Evolutionary conservation across 2,329 filamentous ascomycete species (phyloP), one percentile per base, ranked within the genome.

Genomic region (Nemania sp.): DNA sequence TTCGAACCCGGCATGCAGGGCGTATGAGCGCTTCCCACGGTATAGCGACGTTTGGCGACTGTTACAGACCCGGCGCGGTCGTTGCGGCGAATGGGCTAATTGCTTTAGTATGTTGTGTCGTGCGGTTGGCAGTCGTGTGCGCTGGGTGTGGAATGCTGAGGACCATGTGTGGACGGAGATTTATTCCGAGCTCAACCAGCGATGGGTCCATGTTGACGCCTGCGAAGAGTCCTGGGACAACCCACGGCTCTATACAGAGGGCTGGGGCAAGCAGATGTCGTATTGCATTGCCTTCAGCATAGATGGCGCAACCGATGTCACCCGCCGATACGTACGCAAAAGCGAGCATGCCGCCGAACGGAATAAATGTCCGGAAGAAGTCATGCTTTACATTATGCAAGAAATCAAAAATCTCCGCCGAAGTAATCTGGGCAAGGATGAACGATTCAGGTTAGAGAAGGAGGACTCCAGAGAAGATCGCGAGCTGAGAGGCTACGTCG

Each of bases 81-180:
- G 94, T 63, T 88, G 88, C 57, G 94, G 94, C 57, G 94, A 99
- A 76, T 97, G 94, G 91, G 91, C 91, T 62, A 97, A 97, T 75
- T 97, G 92, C 79, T 99, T 99, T 76, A 93, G 88, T 75, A 97
- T 97, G 94, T 81, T 99, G 47, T 97, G 93, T 77, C 85, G 93
- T 56, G 94, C 94, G 4, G 85, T 97, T 12, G 93, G 93, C 44
- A 90, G 89, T 56, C 84, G 93, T 57, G 91, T 97, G 20, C 85
- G 94, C 66, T 99, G 94, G 94, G 89, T 99, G 9, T 99, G 94
- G 94, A 97, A 97, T 64, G 88, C 89, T 24, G 94, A 97, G 72
- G 94, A 97, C 70, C 90, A 97, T 68, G 90, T 97, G 22, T 99
- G 94, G 94, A 96, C 92, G 1, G 94, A 97, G 66, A 88, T 97